These are phyloP conservation scores for Carex kokanica DNA, from an alignment of 176 grass and related monocot species.

Conservation along the genomic window DNA sequence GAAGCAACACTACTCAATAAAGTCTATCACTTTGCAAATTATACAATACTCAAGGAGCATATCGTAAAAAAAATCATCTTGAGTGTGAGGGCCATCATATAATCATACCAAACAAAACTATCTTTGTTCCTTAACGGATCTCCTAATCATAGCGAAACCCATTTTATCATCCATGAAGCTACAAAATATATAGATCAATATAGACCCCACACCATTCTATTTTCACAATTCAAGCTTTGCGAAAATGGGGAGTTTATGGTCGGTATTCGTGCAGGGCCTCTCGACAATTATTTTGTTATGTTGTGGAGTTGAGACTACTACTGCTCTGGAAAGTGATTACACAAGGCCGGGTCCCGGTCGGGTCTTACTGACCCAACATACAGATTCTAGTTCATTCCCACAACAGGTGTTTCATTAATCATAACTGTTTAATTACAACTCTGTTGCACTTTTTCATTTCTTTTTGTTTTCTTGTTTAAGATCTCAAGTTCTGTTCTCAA, in stretches of 20 bases:
- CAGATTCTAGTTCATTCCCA: conserved; percentile 41
- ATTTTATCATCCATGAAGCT: background rate
- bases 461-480: background rate
- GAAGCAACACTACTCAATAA: no score
- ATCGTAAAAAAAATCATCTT: no score
- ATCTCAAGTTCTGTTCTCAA: no score
- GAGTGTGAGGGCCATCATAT: no score
- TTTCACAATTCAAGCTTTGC: background rate
- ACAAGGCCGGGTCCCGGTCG: conserved; percentile 47
- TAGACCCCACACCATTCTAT: conserved; percentile 4
- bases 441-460: background rate
- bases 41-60: no score
- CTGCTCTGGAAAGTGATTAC: conserved; percentile 27
- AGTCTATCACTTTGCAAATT: no score
- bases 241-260: conserved; percentile 48
- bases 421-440: background rate
- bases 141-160: background rate
- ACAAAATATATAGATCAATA: background rate
- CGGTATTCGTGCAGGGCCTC: conserved; percentile 41
- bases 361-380: conserved; percentile 27
- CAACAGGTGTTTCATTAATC: conserved; percentile 48
- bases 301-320: no score
- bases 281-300: conserved; percentile 36
- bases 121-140: background rate
- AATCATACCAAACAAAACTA: no score